Evolutionary conservation across 257 asterid species (phyloP).

Genomic region (Lantana camara): DNA sequence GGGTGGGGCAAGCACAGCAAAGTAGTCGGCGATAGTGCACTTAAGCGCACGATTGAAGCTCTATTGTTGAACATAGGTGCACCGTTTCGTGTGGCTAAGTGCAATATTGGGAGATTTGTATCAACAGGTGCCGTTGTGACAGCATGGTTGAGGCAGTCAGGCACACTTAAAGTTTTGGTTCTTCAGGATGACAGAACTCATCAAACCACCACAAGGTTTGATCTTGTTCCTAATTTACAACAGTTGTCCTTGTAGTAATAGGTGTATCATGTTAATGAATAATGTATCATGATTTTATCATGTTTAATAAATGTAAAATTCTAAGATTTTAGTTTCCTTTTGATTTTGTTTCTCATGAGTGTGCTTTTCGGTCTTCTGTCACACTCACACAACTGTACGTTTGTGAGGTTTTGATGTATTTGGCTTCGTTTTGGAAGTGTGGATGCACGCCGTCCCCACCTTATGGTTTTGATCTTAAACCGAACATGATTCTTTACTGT

Average conservation of each 20-base stretch:
- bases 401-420: not conserved
- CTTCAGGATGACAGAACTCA: slow-evolving; percentile 68
- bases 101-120: slow-evolving; percentile 82
- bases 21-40: slow-evolving; percentile 80
- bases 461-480: not conserved
- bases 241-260: slow-evolving; percentile 46
- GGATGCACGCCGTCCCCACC: not conserved
- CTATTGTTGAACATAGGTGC: slow-evolving; percentile 82
- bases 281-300: too few relatives aligned
- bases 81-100: slow-evolving; percentile 74
- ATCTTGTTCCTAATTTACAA: slow-evolving; percentile 42
- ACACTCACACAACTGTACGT: not conserved
- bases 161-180: slow-evolving; percentile 70
- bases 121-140: slow-evolving; percentile 78
- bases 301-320: slow-evolving; percentile 32
- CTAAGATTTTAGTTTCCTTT: not conserved
- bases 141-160: slow-evolving; percentile 88
- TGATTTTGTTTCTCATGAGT: not conserved
- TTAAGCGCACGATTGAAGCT: slow-evolving; percentile 76
- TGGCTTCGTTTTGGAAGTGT: not conserved
- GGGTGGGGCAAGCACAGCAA: slow-evolving; percentile 99
- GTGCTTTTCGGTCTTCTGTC: not conserved
- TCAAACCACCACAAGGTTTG: slow-evolving; percentile 35
- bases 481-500: too few relatives aligned
- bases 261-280: slow-evolving; percentile 13